These are phyloP conservation scores for Cladophialophora carrionii DNA, from an alignment of 2,329 filamentous ascomycete genomes.

Conservation along the genomic window DNA sequence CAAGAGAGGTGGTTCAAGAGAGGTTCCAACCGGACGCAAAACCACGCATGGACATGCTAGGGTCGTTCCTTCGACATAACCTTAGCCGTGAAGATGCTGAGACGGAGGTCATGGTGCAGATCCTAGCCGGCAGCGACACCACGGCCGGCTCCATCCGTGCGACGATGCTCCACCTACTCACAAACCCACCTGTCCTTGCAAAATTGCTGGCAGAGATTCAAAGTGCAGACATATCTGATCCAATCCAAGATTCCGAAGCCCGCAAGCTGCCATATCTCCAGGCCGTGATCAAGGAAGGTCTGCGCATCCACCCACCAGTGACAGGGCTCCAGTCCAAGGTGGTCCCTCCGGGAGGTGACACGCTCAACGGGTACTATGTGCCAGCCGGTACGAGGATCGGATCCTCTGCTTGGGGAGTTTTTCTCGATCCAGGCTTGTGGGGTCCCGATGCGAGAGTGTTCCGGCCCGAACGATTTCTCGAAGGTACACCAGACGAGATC, in stretches of 20 bases:
- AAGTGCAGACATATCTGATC: conserved; percentile 26
- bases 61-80: conserved; percentile 41
- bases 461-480: conserved; percentile 57
- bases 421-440: conserved; percentile 45
- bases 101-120: conserved; percentile 30
- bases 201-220: conserved; percentile 49
- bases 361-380: conserved; percentile 48
- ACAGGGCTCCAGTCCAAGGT: conserved; percentile 45
- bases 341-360: conserved; percentile 47
- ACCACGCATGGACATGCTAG: conserved; percentile 40
- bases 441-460: conserved; percentile 51
- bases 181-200: conserved; percentile 21
- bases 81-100: conserved; percentile 27
- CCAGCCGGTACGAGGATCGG: conserved; percentile 55
- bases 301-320: conserved; percentile 54
- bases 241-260: conserved; percentile 47
- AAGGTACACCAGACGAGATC: conserved; percentile 43
- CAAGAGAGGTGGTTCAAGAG: conserved; percentile 35
- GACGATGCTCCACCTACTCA: conserved; percentile 27
- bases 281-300: conserved; percentile 55
- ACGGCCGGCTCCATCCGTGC: conserved; percentile 24
- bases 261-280: conserved; percentile 53
- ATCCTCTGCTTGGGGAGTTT: conserved; percentile 49
- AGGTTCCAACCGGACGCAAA: conserved; percentile 30
- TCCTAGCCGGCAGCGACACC: conserved; percentile 56